Evolutionary conservation across 1,284 basidiomycete species (phyloP).

Genomic region (Austropuccinia psidii): DNA sequence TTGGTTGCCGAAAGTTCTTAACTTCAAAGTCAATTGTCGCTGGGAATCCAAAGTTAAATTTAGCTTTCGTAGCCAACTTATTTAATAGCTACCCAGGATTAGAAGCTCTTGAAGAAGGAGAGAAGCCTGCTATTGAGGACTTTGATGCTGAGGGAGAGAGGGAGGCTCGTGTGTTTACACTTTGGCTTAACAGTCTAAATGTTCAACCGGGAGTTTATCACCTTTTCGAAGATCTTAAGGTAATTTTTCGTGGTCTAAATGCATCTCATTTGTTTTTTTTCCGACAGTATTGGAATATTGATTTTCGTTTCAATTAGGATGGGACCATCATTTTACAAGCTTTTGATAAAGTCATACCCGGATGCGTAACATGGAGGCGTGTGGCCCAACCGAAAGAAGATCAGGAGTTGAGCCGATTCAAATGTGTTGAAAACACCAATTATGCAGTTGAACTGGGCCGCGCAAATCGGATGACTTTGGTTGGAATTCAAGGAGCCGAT

Average conservation of each 20-base stretch:
- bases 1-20: conserved; percentile 48
- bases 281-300: neutral
- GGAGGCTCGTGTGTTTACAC: conserved; percentile 48
- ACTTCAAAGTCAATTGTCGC: conserved; percentile 48
- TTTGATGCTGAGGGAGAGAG: conserved; percentile 49
- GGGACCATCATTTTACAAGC: conserved; percentile 47
- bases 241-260: neutral
- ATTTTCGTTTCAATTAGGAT: conserved; percentile 37
- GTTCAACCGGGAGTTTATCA: conserved; percentile 48
- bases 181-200: conserved; percentile 48
- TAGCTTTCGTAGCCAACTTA: conserved; percentile 48
- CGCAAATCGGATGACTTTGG: conserved; percentile 47
- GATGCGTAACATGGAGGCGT: conserved; percentile 45
- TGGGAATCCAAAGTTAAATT: conserved; percentile 48
- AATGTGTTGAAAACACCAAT: conserved; percentile 48
- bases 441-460: conserved; percentile 48
- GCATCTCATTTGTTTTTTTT: neutral
- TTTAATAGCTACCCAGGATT: conserved; percentile 49
- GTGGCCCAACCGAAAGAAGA: conserved; percentile 46
- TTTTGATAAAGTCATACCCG: conserved; percentile 47
- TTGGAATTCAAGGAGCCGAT: conserved; percentile 48
- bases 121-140: conserved; percentile 47
- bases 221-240: conserved; percentile 47
- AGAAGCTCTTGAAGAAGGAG: conserved; percentile 46
- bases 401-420: conserved; percentile 46